A percentile compares a stretch with the other conserved stretches of the same genome.
Evolutionary conservation across 371 early-diverging fungal genomes (phyloP).

Genomic region (Mucor lusitanicus): DNA sequence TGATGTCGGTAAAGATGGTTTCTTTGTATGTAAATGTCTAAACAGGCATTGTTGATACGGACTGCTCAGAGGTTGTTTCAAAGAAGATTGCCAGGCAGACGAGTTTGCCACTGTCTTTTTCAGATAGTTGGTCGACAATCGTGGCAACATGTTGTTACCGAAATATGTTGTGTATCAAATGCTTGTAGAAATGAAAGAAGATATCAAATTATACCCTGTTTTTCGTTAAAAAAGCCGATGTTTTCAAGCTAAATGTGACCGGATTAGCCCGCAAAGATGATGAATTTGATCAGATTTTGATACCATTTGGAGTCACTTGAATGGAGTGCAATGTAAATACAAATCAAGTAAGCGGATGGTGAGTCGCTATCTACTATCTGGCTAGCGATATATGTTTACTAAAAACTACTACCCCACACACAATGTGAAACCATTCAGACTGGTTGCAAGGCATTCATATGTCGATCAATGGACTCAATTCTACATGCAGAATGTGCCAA

Average conservation of each 20-base stretch:
- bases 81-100: conserved; percentile 5
- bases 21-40: not conserved
- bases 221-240: conserved; percentile 9
- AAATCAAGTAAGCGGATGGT: too few relatives aligned
- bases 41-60: not conserved
- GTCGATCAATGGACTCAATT: too few relatives aligned
- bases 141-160: conserved; percentile 5
- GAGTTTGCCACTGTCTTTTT: not conserved
- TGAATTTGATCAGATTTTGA: not conserved
- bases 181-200: not conserved
- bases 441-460: too few relatives aligned
- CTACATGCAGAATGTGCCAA: too few relatives aligned
- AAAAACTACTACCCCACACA: too few relatives aligned
- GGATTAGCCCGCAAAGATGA: not conserved
- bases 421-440: too few relatives aligned
- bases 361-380: too few relatives aligned
- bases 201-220: conserved; percentile 5
- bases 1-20: too few relatives aligned
- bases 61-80: not conserved
- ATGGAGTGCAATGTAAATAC: too few relatives aligned
- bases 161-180: not conserved
- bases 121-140: conserved; percentile 12
- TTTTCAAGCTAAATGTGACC: not conserved
- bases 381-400: too few relatives aligned
- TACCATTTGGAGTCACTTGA: not conserved